phyloP scores from a whole-genome alignment of 2,329 filamentous ascomycete species.

The Fusarium tupiense region DNA sequence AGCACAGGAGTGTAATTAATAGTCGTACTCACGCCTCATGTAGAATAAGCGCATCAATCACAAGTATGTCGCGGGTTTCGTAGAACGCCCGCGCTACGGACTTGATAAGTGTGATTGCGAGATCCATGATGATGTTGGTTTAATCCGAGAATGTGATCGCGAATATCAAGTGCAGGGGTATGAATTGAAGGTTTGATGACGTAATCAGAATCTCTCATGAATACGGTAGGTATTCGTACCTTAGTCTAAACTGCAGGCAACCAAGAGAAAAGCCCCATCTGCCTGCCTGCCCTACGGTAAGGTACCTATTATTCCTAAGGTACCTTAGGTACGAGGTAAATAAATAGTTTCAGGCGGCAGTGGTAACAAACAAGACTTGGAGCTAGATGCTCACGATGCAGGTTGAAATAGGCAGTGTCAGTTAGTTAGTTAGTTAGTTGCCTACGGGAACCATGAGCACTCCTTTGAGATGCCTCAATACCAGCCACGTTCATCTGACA shows the following conservation, averaged over 20 bases:
- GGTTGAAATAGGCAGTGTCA: background rate
- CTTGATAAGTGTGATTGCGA: constrained; percentile 81
- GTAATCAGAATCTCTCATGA: background rate
- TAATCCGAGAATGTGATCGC: background rate
- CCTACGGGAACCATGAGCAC: background rate
- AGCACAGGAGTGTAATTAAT: background rate
- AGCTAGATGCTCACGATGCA: background rate
- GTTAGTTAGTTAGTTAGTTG: background rate
- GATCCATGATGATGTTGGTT: constrained; percentile 54
- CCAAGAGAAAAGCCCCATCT: background rate
- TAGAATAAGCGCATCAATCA: constrained; percentile 86
- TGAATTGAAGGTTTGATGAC: background rate
- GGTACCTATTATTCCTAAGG: background rate
- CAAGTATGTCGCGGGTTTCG: constrained; percentile 82
- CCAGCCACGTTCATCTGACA: background rate
- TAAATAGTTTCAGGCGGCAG: background rate
- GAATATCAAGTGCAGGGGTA: background rate
- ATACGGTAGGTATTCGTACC: too few species aligned
- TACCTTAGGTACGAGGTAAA: background rate
- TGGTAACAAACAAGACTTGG: background rate
- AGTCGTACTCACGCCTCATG: constrained; percentile 74
- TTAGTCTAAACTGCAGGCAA: background rate
- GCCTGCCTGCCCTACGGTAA: background rate
- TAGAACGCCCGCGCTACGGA: constrained; percentile 89
- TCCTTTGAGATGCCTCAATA: background rate